These are phyloP conservation scores for Solanum rostratum DNA, from an alignment of 257 asterid genomes.

Conservation along the genomic window DNA sequence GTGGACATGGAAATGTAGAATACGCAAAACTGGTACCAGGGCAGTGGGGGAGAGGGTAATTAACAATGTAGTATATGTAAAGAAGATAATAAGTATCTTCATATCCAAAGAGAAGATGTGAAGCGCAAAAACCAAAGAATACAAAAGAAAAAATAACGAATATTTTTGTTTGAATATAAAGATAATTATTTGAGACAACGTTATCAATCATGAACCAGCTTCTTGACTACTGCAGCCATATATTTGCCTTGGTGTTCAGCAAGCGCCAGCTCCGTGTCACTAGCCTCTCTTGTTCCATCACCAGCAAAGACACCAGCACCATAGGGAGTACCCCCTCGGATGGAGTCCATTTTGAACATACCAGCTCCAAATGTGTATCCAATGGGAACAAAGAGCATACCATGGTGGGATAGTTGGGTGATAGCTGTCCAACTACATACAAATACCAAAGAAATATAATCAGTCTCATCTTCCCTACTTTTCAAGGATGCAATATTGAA, in stretches of 20 bases:
- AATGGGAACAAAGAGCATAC: conserved; percentile 76
- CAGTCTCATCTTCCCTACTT: background rate
- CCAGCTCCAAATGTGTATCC: conserved; percentile 83
- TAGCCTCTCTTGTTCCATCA: conserved; percentile 26
- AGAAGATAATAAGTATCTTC: background rate
- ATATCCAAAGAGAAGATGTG: background rate
- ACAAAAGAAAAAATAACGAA: background rate
- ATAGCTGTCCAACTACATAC: conserved; percentile 63
- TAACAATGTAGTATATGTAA: background rate
- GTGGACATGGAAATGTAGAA: background rate
- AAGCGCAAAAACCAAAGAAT: background rate
- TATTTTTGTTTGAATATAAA: background rate
- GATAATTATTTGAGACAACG: background rate
- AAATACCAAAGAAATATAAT: background rate
- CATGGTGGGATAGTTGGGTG: conserved; percentile 74
- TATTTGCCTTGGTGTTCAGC: conserved; percentile 44
- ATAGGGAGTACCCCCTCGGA: conserved; percentile 45
- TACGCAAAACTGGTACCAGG: background rate
- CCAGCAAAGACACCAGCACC: conserved; percentile 46
- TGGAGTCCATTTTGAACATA: conserved; percentile 65
- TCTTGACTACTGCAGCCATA: conserved; percentile 30
- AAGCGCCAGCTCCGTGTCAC: conserved; percentile 27
- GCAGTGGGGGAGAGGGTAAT: background rate
- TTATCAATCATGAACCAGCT: conserved; percentile 9
- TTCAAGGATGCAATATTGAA: background rate